phyloP scores from a whole-genome alignment of 2,329 filamentous ascomycete species.

The Ophiostoma ips region DNA sequence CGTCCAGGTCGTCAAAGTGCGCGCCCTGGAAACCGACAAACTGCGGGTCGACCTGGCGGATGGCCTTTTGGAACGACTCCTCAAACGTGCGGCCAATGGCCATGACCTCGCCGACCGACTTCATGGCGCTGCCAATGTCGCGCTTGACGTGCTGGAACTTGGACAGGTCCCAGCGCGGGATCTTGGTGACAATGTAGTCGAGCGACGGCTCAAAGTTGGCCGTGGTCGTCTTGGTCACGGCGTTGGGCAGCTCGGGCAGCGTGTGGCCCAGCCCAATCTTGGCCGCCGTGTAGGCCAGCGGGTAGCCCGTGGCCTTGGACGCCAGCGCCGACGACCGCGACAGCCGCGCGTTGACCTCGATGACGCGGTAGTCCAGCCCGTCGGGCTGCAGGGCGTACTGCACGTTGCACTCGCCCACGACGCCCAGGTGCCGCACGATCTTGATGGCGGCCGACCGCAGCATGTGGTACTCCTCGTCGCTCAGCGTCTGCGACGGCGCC shows the following conservation, averaged over 20 bases:
- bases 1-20: constrained; percentile 85
- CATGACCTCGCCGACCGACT: constrained; percentile 98
- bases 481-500: constrained; percentile 89
- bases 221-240: constrained; percentile 95
- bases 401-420: constrained; percentile 97
- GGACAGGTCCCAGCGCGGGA: constrained; percentile 92
- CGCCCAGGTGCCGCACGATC: constrained; percentile 91
- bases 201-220: constrained; percentile 97
- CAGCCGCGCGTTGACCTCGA: constrained; percentile 97
- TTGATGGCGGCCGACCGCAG: constrained; percentile 94
- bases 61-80: constrained; percentile 98
- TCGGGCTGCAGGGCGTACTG: constrained; percentile 96
- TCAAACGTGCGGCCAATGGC: constrained; percentile 97
- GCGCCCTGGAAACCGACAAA: constrained; percentile 92
- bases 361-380: constrained; percentile 94
- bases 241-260: constrained; percentile 89
- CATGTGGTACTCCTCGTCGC: constrained; percentile 99
- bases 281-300: constrained; percentile 89
- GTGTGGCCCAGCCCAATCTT: constrained; percentile 97
- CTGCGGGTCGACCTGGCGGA: constrained; percentile 86
- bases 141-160: constrained; percentile 99
- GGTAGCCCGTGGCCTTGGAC: constrained; percentile 96
- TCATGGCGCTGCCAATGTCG: constrained; percentile 96
- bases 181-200: constrained; percentile 98
- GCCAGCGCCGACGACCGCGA: constrained; percentile 93